Evolutionary conservation across 345 rosid genomes (phyloP).

Genomic region (Lagerstroemia speciosa): DNA sequence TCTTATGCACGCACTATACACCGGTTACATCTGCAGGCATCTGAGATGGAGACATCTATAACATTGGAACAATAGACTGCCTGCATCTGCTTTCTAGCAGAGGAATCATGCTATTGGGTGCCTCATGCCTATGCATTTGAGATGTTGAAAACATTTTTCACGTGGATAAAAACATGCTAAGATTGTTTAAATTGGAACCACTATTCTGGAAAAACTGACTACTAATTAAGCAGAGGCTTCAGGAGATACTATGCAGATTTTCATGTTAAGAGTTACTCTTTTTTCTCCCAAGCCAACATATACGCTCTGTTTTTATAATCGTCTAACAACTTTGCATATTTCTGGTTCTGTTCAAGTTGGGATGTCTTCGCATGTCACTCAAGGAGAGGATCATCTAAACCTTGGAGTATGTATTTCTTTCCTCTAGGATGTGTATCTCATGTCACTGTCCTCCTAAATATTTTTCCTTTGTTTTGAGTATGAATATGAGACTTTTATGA

Average conservation of each 20-base stretch:
- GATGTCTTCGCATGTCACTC: conserved; percentile 29
- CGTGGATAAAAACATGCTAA: not conserved
- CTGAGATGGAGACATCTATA: too few relatives aligned
- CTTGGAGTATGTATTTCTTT: conserved; percentile 50
- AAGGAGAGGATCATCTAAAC: conserved; percentile 42
- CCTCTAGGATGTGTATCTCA: conserved; percentile 5
- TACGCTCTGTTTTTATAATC: not conserved
- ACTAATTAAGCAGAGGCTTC: not conserved
- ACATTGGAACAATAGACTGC: too few relatives aligned
- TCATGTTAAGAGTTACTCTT: not conserved
- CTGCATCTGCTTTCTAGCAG: not conserved
- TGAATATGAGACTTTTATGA: conserved; percentile 3
- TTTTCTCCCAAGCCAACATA: not conserved
- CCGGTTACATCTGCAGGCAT: too few relatives aligned
- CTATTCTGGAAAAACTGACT: not conserved
- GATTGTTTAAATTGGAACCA: not conserved
- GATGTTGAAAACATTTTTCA: not conserved
- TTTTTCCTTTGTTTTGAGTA: conserved; percentile 4
- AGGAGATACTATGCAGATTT: not conserved
- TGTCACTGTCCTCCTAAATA: not conserved
- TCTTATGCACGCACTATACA: not conserved
- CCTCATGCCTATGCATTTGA: not conserved
- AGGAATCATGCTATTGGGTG: not conserved
- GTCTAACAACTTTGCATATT: conserved; percentile 12
- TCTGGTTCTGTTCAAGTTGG: conserved; percentile 36